Evolutionary conservation across 805 yeast species (phyloP).

Genomic region (Metschnikowia gelsemii): DNA sequence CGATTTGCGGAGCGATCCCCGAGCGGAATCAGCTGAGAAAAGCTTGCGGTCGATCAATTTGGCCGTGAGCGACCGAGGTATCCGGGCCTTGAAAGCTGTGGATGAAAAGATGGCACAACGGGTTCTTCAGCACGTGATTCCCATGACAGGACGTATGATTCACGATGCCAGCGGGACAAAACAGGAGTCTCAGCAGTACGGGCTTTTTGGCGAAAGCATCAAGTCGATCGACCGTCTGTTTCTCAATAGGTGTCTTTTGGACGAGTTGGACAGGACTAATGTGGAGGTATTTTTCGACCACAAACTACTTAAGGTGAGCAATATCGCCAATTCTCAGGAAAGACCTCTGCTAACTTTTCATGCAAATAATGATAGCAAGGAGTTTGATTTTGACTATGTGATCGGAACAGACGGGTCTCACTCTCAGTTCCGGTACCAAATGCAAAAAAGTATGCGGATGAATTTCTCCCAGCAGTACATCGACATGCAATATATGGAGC

Average conservation of each 20-base stretch:
- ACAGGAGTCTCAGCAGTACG: slow-evolving; percentile 71
- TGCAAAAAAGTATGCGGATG: slow-evolving; percentile 68
- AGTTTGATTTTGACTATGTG: slow-evolving; percentile 51
- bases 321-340: slow-evolving; percentile 14
- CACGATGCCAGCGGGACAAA: slow-evolving; percentile 61
- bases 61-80: slow-evolving; percentile 86
- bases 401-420: slow-evolving; percentile 88
- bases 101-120: slow-evolving; percentile 57
- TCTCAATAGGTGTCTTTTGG: slow-evolving; percentile 62
- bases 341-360: slow-evolving; percentile 27
- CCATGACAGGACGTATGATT: slow-evolving; percentile 89
- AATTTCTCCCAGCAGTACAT: slow-evolving; percentile 73
- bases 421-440: slow-evolving; percentile 66
- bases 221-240: slow-evolving; percentile 79
- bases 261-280: slow-evolving; percentile 51
- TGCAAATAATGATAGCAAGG: slow-evolving; percentile 20
- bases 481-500: slow-evolving; percentile 80
- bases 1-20: slow-evolving; percentile 72
- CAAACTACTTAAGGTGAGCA: slow-evolving; percentile 49
- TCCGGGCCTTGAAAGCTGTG: slow-evolving; percentile 62
- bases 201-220: slow-evolving; percentile 77
- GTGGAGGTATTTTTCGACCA: slow-evolving; percentile 53
- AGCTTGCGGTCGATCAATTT: slow-evolving; percentile 73
- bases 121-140: slow-evolving; percentile 62
- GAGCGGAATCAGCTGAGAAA: slow-evolving; percentile 35